Conservation (phyloP, 1,284 basidiomycete species). For the Austropuccinia psidii region DNA sequence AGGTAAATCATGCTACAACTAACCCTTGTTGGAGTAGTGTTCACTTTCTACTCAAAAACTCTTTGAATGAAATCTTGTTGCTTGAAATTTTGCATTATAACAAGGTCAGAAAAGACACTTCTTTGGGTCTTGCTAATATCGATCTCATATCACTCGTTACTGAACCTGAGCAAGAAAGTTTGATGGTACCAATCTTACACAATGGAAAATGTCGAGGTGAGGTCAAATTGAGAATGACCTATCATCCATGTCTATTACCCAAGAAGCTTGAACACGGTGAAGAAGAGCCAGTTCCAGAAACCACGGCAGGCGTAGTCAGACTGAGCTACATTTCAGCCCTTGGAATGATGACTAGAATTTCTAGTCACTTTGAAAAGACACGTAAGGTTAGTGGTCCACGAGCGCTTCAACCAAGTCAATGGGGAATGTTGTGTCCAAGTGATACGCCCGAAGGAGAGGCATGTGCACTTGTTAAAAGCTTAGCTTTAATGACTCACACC, state of each 20-base stretch:
- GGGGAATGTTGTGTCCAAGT: conserved; percentile 7
- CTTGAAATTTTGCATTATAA: conserved; percentile 81
- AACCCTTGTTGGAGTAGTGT: conserved; percentile 91
- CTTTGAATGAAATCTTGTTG: conserved; percentile 69
- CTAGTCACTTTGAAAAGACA: conserved; percentile 7
- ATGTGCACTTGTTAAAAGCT: conserved; percentile 5
- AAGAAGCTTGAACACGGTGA: conserved; percentile 60
- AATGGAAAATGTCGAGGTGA: conserved; percentile 84
- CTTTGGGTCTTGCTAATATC: conserved; percentile 69
- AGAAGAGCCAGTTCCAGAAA: conserved; percentile 66
- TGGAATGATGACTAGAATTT: conserved; percentile 15
- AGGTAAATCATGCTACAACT: conserved; percentile 46
- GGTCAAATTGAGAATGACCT: conserved; percentile 63
- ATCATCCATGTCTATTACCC: conserved; percentile 67
- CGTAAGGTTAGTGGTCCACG: conserved; percentile 10
- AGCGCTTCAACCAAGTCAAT: conserved; percentile 5
- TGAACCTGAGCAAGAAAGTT: conserved; percentile 73
- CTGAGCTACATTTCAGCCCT: conserved; percentile 48
- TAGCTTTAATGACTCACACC: conserved; percentile 15
- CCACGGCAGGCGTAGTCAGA: conserved; percentile 83
- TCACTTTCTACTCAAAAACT: conserved; percentile 81
- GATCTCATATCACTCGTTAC: conserved; percentile 67
- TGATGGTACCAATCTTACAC: conserved; percentile 64
- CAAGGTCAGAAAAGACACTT: conserved; percentile 72
- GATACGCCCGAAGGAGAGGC: conserved; percentile 18